Evolutionary conservation across 2,329 filamentous ascomycete genomes (phyloP).

Genomic region (Aspergillus glaucus): DNA sequence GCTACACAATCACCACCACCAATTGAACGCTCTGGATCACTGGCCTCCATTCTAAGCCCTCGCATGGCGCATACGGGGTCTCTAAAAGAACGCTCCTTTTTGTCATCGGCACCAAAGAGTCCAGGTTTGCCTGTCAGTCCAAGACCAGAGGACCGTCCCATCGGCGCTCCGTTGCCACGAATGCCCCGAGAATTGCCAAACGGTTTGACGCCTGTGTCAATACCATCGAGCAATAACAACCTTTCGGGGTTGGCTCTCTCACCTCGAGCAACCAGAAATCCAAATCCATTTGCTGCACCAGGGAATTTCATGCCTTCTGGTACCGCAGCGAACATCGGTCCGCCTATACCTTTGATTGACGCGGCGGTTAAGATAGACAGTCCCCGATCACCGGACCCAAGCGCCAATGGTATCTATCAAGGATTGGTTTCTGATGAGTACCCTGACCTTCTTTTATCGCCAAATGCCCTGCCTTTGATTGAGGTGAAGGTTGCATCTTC

Average conservation of each 20-base stretch:
- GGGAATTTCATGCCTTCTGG: conserved; percentile 18
- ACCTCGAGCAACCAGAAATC: conserved; percentile 66
- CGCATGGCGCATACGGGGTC: conserved; percentile 15
- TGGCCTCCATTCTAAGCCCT: conserved; percentile 28
- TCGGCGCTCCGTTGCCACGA: conserved; percentile 55
- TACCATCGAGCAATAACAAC: conserved; percentile 54
- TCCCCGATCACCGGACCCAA: conserved; percentile 20
- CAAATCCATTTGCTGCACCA: conserved; percentile 52
- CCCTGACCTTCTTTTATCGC: conserved; percentile 75
- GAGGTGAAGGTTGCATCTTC: conserved; percentile 86
- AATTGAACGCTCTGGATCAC: conserved; percentile 18
- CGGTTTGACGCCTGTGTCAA: conserved; percentile 57
- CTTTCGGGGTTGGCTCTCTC: conserved; percentile 56
- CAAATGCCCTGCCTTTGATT: conserved; percentile 81
- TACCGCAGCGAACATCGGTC: not conserved
- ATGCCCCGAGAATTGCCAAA: conserved; percentile 44
- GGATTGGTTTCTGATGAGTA: conserved; percentile 81
- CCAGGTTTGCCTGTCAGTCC: conserved; percentile 61
- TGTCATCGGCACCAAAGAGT: conserved; percentile 49
- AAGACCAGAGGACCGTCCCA: conserved; percentile 53
- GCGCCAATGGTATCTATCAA: conserved; percentile 56
- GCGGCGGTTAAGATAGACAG: conserved; percentile 29
- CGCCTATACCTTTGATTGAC: conserved; percentile 32
- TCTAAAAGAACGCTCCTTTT: conserved; percentile 33
- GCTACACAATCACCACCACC: conserved; percentile 26